Conservation (phyloP, 495 filamentous ascomycete genomes). For the Xylaria telfairii region DNA sequence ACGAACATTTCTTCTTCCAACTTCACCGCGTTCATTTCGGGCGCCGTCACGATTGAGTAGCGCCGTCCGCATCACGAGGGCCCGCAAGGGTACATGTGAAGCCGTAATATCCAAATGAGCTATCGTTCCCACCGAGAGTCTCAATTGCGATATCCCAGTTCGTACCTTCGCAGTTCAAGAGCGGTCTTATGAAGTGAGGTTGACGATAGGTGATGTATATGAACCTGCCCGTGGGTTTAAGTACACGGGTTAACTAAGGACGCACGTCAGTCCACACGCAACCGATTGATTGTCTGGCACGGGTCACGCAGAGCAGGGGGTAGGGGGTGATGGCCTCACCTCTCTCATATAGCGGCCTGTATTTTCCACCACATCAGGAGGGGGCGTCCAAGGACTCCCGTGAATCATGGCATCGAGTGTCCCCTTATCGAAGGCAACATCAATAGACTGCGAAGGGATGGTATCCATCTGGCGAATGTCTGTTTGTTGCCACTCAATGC, state of each 20-base stretch:
- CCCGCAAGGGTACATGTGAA: neutral
- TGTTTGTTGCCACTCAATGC: slow-evolving; percentile 36
- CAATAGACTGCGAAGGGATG: slow-evolving; percentile 46
- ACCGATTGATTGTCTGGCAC: neutral
- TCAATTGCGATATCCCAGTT: neutral
- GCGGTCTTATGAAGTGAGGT: slow-evolving; percentile 61
- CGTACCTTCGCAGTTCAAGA: slow-evolving; percentile 47
- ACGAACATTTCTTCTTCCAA: no score
- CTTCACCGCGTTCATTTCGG: neutral
- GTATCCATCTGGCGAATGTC: slow-evolving; percentile 60
- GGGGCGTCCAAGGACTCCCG: slow-evolving; percentile 63
- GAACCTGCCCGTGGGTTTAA: slow-evolving; percentile 60
- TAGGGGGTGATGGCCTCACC: slow-evolving; percentile 38
- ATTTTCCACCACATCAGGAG: slow-evolving; percentile 58
- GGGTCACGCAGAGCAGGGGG: neutral
- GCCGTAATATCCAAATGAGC: neutral
- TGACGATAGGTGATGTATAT: slow-evolving; percentile 65
- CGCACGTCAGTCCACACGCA: slow-evolving; percentile 25
- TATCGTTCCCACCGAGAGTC: neutral
- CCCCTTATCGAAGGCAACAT: slow-evolving; percentile 67
- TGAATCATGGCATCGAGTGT: slow-evolving; percentile 68
- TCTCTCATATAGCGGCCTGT: slow-evolving; percentile 58
- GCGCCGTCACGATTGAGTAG: neutral
- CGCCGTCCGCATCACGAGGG: no score
- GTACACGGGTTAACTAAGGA: slow-evolving; percentile 55